A percentile compares a stretch with the other conserved stretches of the same genome.
These are phyloP conservation scores for Trichoderma guizhouense DNA, from an alignment of 2,329 filamentous ascomycete genomes.

Conservation along the genomic window DNA sequence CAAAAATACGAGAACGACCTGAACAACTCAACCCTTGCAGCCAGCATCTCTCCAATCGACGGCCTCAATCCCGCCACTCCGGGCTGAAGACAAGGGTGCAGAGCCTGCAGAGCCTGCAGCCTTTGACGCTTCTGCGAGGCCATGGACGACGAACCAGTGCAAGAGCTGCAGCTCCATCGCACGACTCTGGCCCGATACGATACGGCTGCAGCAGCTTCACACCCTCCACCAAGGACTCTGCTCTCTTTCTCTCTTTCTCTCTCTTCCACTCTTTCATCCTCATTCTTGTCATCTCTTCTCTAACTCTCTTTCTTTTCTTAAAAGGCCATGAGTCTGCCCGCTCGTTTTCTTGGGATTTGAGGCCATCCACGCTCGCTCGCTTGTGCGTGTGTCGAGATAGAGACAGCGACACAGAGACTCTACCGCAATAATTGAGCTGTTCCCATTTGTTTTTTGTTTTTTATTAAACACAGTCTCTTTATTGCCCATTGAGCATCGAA, in stretches of 20 bases:
- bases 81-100: constrained; percentile 7
- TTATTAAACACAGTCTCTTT: background rate
- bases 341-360: background rate
- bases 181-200: constrained; percentile 13
- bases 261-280: background rate
- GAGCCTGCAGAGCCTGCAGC: background rate
- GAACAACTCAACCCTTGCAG: constrained; percentile 8
- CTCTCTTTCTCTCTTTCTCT: background rate
- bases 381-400: background rate
- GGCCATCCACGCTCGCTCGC: constrained; percentile 7
- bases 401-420: background rate
- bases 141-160: constrained; percentile 1
- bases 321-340: constrained; percentile 6
- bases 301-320: background rate
- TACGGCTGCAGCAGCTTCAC: constrained; percentile 9
- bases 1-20: constrained; percentile 22
- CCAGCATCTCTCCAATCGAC: constrained; percentile 11
- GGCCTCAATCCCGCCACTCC: constrained; percentile 16
- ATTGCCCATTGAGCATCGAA: background rate
- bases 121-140: background rate
- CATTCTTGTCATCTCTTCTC: background rate
- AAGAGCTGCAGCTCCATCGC: constrained; percentile 14
- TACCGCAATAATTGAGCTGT: background rate
- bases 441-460: background rate
- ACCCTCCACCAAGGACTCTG: background rate